phyloP scores from a whole-genome alignment of 495 filamentous ascomycete species.

The Trichocladium uniseriatum region DNA sequence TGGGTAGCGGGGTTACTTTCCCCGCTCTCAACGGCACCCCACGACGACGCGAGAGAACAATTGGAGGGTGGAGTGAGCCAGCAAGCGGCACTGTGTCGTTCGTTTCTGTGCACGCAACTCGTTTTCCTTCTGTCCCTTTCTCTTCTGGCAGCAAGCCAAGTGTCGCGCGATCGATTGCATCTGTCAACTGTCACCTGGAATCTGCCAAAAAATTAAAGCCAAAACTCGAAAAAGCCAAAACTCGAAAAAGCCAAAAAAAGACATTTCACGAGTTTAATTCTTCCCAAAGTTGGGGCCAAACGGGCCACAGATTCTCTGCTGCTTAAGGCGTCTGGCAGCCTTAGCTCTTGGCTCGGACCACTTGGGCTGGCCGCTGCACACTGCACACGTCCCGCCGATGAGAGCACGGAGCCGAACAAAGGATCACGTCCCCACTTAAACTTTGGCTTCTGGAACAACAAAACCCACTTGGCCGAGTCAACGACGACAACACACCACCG shows the following conservation, averaged over 20 bases:
- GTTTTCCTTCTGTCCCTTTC: too few relatives aligned
- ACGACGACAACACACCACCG: constrained; percentile 20
- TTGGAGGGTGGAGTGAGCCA: neutral
- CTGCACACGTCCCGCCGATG: neutral
- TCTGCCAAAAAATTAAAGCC: too few relatives aligned
- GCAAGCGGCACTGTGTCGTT: constrained; percentile 2
- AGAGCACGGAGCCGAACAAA: constrained; percentile 7
- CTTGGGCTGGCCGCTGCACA: too few relatives aligned
- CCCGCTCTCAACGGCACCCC: constrained; percentile 14
- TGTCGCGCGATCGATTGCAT: too few relatives aligned
- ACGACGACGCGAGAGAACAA: constrained; percentile 9
- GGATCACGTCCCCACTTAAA: constrained; percentile 22
- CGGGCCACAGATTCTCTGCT: neutral
- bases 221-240: too few relatives aligned
- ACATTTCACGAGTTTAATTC: too few relatives aligned
- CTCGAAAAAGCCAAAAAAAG: too few relatives aligned
- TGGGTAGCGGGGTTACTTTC: neutral
- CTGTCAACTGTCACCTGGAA: too few relatives aligned
- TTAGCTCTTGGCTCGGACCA: neutral
- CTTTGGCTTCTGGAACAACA: constrained; percentile 24
- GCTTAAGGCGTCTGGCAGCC: neutral
- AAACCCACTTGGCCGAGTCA: constrained; percentile 17
- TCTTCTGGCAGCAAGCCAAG: too few relatives aligned
- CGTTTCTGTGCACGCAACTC: neutral
- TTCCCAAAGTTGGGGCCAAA: neutral